These are phyloP conservation scores for Leucosporidium yakuticum DNA, from an alignment of 768 basidiomycete species.

Conservation along the genomic window DNA sequence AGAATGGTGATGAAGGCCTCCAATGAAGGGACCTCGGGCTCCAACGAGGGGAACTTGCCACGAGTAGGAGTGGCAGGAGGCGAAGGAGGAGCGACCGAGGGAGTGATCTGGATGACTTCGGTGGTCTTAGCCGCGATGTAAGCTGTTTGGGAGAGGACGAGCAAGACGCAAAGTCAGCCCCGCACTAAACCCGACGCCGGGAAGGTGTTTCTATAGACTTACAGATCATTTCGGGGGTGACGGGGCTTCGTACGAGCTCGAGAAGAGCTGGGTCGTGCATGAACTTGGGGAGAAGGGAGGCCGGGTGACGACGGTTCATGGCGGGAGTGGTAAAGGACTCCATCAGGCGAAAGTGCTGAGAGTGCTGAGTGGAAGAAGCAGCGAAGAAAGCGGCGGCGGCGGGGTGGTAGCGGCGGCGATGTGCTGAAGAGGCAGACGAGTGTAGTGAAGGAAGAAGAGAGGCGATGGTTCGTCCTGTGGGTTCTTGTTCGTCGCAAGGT, in stretches of 20 bases:
- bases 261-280: constrained; percentile 75
- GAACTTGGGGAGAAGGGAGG: constrained; percentile 70
- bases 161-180: neutral
- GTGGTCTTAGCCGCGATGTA: constrained; percentile 74
- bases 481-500: too few species aligned
- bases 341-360: neutral
- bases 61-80: constrained; percentile 65
- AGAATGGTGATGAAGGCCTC: constrained; percentile 78
- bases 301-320: constrained; percentile 49
- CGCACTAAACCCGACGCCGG: neutral
- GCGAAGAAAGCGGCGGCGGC: too few species aligned
- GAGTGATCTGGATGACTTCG: constrained; percentile 58
- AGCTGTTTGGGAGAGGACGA: constrained; percentile 35
- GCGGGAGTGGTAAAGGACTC: constrained; percentile 19
- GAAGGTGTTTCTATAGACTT: constrained; percentile 25
- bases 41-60: constrained; percentile 42
- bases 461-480: too few species aligned
- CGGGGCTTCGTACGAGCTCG: constrained; percentile 66
- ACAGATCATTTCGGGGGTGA: constrained; percentile 77
- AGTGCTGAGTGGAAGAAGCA: too few species aligned
- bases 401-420: neutral
- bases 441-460: neutral
- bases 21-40: constrained; percentile 56
- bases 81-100: constrained; percentile 51
- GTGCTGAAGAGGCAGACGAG: neutral